Conservation (phyloP, 1,284 basidiomycete genomes). For the Meripilus lineatus region DNA sequence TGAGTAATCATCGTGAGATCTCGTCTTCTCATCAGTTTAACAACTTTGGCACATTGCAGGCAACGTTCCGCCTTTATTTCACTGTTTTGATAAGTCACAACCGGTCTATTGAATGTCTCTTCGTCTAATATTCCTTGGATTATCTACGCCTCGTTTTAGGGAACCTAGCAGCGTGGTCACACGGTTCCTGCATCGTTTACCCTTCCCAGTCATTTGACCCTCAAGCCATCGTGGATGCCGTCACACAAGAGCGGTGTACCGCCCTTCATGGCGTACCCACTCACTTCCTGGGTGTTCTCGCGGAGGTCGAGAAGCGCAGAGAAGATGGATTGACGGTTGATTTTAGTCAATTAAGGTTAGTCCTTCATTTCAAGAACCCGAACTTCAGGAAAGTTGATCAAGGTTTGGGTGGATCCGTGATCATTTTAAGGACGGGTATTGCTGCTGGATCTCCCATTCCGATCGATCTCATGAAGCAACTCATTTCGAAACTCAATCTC, state of each 20-base stretch:
- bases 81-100: conserved; percentile 78
- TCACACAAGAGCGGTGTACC: conserved; percentile 65
- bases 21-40: conserved; percentile 2
- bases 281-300: conserved; percentile 73
- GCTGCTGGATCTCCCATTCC: conserved; percentile 77
- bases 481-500: conserved; percentile 64
- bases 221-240: conserved; percentile 57
- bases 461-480: conserved; percentile 70
- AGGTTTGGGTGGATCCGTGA: neutral
- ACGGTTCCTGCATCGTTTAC: conserved; percentile 73
- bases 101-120: conserved; percentile 3
- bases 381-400: neutral
- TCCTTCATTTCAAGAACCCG: neutral
- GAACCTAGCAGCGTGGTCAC: conserved; percentile 76
- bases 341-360: conserved; percentile 49
- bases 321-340: conserved; percentile 42
- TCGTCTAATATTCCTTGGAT: conserved; percentile 11
- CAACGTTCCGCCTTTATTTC: conserved; percentile 78
- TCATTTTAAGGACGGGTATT: conserved; percentile 62
- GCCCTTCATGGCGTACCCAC: conserved; percentile 83
- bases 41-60: no score
- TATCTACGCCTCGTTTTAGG: conserved; percentile 69
- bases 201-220: conserved; percentile 66
- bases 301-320: conserved; percentile 55
- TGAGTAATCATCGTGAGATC: conserved; percentile 28